Evolutionary conservation across 257 asterid species (phyloP).

Genomic region (Nicotiana knightiana): DNA sequence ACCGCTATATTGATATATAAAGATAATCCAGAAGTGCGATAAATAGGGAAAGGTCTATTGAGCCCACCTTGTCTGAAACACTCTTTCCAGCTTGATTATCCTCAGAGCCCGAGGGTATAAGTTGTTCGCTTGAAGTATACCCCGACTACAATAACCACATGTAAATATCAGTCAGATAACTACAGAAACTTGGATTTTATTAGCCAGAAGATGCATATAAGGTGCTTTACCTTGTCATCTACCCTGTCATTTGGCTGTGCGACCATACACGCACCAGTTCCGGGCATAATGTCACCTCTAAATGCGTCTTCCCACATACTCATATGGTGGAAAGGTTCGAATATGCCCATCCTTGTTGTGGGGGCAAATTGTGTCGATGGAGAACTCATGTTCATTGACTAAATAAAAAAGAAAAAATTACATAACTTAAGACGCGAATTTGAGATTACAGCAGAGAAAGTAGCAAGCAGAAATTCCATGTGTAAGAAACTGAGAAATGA

Average conservation of each 20-base stretch:
- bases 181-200: neutral
- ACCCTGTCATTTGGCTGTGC: constrained; percentile 36
- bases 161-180: neutral
- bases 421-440: neutral
- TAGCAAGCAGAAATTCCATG: neutral
- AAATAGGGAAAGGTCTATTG: neutral
- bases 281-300: constrained; percentile 45
- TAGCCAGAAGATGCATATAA: neutral
- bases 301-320: constrained; percentile 79
- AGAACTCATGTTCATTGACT: constrained; percentile 53
- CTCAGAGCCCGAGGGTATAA: constrained; percentile 4
- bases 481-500: neutral
- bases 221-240: constrained; percentile 50
- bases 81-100: constrained; percentile 15
- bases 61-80: constrained; percentile 7
- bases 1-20: neutral
- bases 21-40: neutral
- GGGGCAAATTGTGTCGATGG: constrained; percentile 66
- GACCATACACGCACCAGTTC: constrained; percentile 31
- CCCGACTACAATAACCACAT: constrained; percentile 7
- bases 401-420: neutral
- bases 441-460: neutral
- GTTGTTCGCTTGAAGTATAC: constrained; percentile 15
- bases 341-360: constrained; percentile 54
- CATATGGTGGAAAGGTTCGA: constrained; percentile 65